Evolutionary conservation across 108 stramenopile species (phyloP).

Genomic region (Skeletonema marinoi): DNA sequence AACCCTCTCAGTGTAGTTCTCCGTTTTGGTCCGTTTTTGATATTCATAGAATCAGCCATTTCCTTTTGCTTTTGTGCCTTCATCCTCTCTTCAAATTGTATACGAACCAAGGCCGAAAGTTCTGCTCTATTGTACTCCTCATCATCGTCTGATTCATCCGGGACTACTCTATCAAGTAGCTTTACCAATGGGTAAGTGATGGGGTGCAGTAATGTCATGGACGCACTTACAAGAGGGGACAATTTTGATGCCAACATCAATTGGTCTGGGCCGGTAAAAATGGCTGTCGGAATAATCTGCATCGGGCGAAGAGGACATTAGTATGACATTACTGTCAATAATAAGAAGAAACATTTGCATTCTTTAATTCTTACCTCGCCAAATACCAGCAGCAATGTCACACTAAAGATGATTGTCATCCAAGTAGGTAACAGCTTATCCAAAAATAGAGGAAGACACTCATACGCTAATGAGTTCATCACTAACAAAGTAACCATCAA

Average conservation of each 20-base stretch:
- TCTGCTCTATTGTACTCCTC: constrained; percentile 64
- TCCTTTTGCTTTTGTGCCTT: constrained; percentile 36
- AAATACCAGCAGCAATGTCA: constrained; percentile 83
- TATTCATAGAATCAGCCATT: constrained; percentile 5
- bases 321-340: not conserved
- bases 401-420: constrained; percentile 82
- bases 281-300: constrained; percentile 63
- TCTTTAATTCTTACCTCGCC: constrained; percentile 51
- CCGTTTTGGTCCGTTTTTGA: not conserved
- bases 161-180: constrained; percentile 67
- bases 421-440: constrained; percentile 82
- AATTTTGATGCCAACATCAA: constrained; percentile 69
- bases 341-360: not conserved
- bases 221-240: constrained; percentile 60
- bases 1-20: not conserved
- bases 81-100: constrained; percentile 83
- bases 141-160: constrained; percentile 49
- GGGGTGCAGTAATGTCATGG: constrained; percentile 79
- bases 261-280: constrained; percentile 88
- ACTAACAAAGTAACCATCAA: constrained; percentile 87
- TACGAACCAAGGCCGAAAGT: constrained; percentile 73
- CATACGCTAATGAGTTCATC: constrained; percentile 88
- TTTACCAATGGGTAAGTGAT: constrained; percentile 80
- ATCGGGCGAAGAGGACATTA: not conserved
- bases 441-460: constrained; percentile 88